These are phyloP conservation scores for Entophlyctis helioformis DNA, from an alignment of 192 early-diverging fungal genomes.

Conservation along the genomic window DNA sequence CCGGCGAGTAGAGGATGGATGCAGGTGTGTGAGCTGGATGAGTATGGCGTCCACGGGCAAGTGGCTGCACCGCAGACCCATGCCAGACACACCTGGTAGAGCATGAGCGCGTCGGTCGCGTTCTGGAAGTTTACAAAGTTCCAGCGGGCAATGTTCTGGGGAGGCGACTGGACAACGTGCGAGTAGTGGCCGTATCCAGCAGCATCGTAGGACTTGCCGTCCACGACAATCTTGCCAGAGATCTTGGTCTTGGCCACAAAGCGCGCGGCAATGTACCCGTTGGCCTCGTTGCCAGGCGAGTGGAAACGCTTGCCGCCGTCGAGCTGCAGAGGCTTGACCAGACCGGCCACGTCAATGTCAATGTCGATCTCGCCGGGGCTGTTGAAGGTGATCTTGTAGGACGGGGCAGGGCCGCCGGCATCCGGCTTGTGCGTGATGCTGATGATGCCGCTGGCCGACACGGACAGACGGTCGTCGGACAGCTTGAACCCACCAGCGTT, in stretches of 20 bases:
- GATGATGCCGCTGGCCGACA: conserved; percentile 59
- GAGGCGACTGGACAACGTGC: conserved; percentile 75
- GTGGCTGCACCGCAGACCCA: too few relatives aligned
- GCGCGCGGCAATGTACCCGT: conserved; percentile 59
- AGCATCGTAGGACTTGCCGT: conserved; percentile 53
- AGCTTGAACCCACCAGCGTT: conserved; percentile 62
- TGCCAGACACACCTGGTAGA: conserved; percentile 27
- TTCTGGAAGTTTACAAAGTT: conserved; percentile 73
- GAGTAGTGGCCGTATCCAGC: conserved; percentile 67
- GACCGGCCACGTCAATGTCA: conserved; percentile 53
- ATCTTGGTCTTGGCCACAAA: conserved; percentile 73
- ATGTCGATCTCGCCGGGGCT: conserved; percentile 42
- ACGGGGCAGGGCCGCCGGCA: conserved; percentile 22
- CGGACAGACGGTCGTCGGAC: conserved; percentile 61
- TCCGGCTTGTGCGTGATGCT: conserved; percentile 51
- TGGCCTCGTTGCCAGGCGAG: conserved; percentile 28
- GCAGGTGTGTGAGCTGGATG: too few relatives aligned
- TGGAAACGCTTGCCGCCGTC: conserved; percentile 72
- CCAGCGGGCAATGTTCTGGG: conserved; percentile 78
- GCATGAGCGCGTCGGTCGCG: conserved; percentile 40
- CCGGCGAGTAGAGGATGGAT: conserved; percentile 12
- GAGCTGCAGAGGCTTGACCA: conserved; percentile 65
- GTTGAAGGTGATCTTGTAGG: conserved; percentile 34
- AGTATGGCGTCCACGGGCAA: too few relatives aligned
- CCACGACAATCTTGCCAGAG: conserved; percentile 57